These are phyloP conservation scores for Knufia petricola DNA, from an alignment of 2,329 filamentous ascomycete genomes.

Conservation along the genomic window DNA sequence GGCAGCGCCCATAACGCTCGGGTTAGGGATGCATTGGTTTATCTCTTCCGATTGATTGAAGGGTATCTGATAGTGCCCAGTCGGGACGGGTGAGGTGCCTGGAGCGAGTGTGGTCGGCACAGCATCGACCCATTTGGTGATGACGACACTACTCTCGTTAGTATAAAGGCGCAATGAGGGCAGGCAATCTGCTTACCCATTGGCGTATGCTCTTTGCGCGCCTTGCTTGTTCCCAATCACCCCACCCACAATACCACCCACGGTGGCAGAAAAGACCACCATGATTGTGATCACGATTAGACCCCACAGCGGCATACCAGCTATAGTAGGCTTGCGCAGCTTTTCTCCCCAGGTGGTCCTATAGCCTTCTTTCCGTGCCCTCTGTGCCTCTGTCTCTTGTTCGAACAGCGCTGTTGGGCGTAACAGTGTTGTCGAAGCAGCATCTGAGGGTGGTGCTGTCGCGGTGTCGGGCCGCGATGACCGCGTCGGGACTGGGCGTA, in stretches of 20 bases:
- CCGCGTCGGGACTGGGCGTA: not conserved
- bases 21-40: conserved; percentile 40
- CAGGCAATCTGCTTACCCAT: conserved; percentile 19
- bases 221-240: conserved; percentile 37
- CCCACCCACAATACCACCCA: conserved; percentile 47
- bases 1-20: conserved; percentile 23
- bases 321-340: conserved; percentile 35
- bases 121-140: conserved; percentile 41
- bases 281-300: conserved; percentile 38
- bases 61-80: conserved; percentile 42
- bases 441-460: conserved; percentile 8
- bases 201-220: conserved; percentile 21
- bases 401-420: conserved; percentile 8
- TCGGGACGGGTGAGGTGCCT: conserved; percentile 32
- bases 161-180: conserved; percentile 1
- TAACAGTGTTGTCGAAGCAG: conserved; percentile 18
- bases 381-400: conserved; percentile 20
- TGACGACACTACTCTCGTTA: conserved; percentile 27
- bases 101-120: conserved; percentile 40
- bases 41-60: conserved; percentile 37
- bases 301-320: conserved; percentile 44
- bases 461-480: conserved; percentile 1
- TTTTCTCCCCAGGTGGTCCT: conserved; percentile 29
- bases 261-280: conserved; percentile 40
- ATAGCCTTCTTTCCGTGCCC: conserved; percentile 29